phyloP scores from a whole-genome alignment of 176 grass and related monocot species.

The Coix lacrymajobi region DNA sequence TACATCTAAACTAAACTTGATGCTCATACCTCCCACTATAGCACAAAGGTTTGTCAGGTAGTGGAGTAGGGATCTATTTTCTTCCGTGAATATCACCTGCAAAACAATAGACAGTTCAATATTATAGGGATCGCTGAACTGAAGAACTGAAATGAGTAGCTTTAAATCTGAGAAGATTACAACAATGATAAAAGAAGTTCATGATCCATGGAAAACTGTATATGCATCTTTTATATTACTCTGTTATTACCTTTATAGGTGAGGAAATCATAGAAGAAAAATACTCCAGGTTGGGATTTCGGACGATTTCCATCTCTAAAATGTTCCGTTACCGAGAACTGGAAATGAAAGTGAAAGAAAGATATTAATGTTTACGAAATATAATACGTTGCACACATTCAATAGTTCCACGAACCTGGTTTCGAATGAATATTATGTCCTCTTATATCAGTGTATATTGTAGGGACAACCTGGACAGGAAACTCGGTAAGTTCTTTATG shows the following conservation, averaged over 20 bases:
- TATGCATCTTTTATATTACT: neutral
- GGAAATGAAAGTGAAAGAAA: conserved; percentile 17
- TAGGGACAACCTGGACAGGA: conserved; percentile 75
- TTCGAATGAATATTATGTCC: conserved; percentile 80
- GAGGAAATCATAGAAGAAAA: conserved; percentile 98
- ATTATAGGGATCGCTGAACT: neutral
- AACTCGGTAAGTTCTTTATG: conserved; percentile 10
- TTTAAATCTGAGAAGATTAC: neutral
- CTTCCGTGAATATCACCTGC: conserved; percentile 91
- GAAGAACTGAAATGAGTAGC: neutral
- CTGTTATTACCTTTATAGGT: conserved; percentile 76
- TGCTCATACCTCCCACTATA: conserved; percentile 79
- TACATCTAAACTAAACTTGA: conserved; percentile 12
- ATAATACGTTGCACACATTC: neutral
- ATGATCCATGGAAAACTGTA: neutral
- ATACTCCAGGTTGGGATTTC: conserved; percentile 65
- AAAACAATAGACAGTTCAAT: conserved; percentile 24
- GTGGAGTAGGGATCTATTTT: conserved; percentile 76
- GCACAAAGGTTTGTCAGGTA: conserved; percentile 92
- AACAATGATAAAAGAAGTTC: neutral
- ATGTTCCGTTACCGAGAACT: conserved; percentile 97
- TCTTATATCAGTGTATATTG: conserved; percentile 79
- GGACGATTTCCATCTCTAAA: conserved; percentile 73
- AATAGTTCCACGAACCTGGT: conserved; percentile 54
- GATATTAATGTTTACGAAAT: neutral